Conservation (phyloP, 129 eudicot species). For the Flaveria robusta region DNA sequence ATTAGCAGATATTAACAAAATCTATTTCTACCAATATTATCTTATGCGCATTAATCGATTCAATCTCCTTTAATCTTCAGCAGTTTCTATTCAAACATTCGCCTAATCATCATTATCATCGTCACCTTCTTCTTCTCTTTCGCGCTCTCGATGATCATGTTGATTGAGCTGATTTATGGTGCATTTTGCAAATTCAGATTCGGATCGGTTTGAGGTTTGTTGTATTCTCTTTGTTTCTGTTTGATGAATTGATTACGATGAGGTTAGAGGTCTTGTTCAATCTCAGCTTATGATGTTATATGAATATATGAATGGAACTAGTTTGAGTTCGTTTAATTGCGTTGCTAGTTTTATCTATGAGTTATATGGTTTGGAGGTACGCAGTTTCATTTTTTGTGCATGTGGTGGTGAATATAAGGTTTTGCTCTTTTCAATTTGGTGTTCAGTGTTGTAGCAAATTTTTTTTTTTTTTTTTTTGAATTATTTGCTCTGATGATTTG, state of each 20-base stretch:
- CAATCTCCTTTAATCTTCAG: constrained; percentile 21
- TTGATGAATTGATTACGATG: not conserved
- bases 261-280: constrained; percentile 18
- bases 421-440: not conserved
- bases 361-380: not conserved
- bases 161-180: not conserved
- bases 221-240: not conserved
- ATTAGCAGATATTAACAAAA: not conserved
- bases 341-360: not conserved
- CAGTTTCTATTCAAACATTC: not conserved
- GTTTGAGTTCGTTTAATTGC: constrained; percentile 5
- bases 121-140: not conserved
- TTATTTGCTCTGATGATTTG: constrained; percentile 2
- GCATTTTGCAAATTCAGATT: constrained; percentile 19
- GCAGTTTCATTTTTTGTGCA: not conserved
- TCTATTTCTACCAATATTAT: constrained; percentile 2
- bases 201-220: not conserved
- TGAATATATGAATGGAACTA: not conserved
- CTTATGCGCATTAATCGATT: constrained; percentile 13
- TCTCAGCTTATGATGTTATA: constrained; percentile 7
- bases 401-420: constrained; percentile 5
- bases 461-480: not conserved
- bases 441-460: not conserved
- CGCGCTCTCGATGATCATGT: not conserved
- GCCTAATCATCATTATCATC: not conserved